Conservation (phyloP, 179 eudicot species). For the Vitellaria paradoxa region DNA sequence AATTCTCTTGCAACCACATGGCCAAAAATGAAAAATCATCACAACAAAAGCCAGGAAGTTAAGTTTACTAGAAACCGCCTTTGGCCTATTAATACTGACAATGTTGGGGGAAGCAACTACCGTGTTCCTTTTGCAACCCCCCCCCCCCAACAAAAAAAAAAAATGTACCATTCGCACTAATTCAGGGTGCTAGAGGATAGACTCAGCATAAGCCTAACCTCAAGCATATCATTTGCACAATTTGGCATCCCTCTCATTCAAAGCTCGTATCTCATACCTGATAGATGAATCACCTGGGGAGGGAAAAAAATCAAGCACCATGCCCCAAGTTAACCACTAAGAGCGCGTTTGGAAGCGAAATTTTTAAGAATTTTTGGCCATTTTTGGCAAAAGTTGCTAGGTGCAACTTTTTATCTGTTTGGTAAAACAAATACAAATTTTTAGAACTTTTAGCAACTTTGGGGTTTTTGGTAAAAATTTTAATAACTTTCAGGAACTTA, state of each 20-base stretch:
- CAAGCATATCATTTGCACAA: background rate
- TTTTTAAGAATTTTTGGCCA: too few relatives aligned
- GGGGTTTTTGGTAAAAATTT: too few relatives aligned
- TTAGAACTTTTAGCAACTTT: too few relatives aligned
- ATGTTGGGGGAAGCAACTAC: background rate
- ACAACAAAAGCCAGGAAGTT: background rate
- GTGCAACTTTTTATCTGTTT: too few relatives aligned
- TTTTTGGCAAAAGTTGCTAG: too few relatives aligned
- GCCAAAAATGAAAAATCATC: background rate
- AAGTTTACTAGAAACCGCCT: background rate
- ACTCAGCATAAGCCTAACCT: background rate
- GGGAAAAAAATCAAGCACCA: background rate
- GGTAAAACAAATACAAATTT: too few relatives aligned
- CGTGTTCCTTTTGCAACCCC: background rate
- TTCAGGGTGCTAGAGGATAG: background rate
- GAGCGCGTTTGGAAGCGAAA: too few relatives aligned
- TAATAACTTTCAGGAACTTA: too few relatives aligned
- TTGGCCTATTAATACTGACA: background rate
- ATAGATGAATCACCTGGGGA: background rate
- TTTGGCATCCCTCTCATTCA: slow-evolving; percentile 2
- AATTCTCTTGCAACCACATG: background rate
- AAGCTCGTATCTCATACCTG: slow-evolving; percentile 1
- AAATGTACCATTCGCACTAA: background rate
- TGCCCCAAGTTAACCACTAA: background rate
- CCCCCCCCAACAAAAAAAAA: background rate